These are phyloP conservation scores for Podospora pseudopauciseta DNA, from an alignment of 495 filamentous ascomycete species.

Conservation along the genomic window DNA sequence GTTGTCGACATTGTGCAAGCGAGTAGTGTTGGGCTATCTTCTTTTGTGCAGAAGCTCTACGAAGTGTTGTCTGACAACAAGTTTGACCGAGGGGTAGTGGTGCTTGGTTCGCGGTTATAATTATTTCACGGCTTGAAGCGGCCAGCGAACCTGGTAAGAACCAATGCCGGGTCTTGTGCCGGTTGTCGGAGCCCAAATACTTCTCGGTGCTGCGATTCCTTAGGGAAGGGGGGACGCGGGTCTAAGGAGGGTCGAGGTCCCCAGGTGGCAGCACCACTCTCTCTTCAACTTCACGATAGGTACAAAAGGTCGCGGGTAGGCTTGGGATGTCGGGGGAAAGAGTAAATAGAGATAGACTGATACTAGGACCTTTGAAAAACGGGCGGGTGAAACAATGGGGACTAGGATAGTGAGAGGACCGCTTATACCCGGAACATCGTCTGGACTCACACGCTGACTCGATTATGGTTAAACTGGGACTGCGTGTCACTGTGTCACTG, in stretches of 20 bases:
- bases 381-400: neutral
- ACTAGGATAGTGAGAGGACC: constrained; percentile 7
- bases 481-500: neutral
- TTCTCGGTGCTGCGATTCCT: neutral
- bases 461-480: neutral
- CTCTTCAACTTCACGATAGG: constrained; percentile 2
- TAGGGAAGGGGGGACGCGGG: neutral
- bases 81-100: neutral
- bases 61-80: neutral
- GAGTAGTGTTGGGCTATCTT: neutral
- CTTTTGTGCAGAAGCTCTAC: constrained; percentile 1
- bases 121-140: neutral
- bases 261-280: neutral
- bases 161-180: constrained; percentile 14
- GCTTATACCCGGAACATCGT: constrained; percentile 21
- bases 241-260: neutral
- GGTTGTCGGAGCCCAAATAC: constrained; percentile 1
- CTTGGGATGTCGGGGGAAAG: neutral
- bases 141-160: neutral
- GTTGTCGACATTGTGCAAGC: constrained; percentile 43
- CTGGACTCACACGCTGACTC: neutral
- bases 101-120: neutral
- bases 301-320: neutral
- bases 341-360: neutral
- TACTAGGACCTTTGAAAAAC: constrained; percentile 1